Conservation (phyloP, 2,329 filamentous ascomycete genomes). For the Colletotrichum agaves region DNA sequence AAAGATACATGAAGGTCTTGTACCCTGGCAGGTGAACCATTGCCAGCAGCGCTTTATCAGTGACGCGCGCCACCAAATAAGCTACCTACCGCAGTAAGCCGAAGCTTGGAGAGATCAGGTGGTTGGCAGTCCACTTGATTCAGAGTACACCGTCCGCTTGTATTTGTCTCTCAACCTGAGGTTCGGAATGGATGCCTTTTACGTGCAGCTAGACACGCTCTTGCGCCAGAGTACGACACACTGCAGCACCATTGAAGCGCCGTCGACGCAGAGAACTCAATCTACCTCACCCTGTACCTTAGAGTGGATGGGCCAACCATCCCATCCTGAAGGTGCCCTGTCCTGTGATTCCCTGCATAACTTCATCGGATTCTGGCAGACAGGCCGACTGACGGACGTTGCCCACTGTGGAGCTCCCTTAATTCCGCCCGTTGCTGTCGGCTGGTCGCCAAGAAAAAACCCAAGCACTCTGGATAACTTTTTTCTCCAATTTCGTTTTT, state of each 20-base stretch:
- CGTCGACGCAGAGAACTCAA: not conserved
- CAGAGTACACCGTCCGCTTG: not conserved
- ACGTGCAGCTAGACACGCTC: not conserved
- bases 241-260: conserved; percentile 1
- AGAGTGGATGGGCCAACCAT: conserved; percentile 19
- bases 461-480: not conserved
- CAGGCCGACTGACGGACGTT: conserved; percentile 14
- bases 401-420: conserved; percentile 16
- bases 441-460: conserved; percentile 14
- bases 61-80: conserved; percentile 29
- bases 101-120: conserved; percentile 26
- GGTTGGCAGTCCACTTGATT: conserved; percentile 21
- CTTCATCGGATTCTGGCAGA: conserved; percentile 23
- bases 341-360: conserved; percentile 19
- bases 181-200: not conserved
- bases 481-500: no score
- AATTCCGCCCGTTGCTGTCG: conserved; percentile 2
- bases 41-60: conserved; percentile 30
- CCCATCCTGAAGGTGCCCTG: conserved; percentile 3
- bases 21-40: conserved; percentile 35
- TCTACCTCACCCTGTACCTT: not conserved
- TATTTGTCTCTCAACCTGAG: conserved; percentile 7
- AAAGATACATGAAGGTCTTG: conserved; percentile 19
- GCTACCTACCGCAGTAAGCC: no score
- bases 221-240: conserved; percentile 6